Base-by-base conservation (phyloP, 306 rosid genomes). In the Cucurbita maxima region DNA sequence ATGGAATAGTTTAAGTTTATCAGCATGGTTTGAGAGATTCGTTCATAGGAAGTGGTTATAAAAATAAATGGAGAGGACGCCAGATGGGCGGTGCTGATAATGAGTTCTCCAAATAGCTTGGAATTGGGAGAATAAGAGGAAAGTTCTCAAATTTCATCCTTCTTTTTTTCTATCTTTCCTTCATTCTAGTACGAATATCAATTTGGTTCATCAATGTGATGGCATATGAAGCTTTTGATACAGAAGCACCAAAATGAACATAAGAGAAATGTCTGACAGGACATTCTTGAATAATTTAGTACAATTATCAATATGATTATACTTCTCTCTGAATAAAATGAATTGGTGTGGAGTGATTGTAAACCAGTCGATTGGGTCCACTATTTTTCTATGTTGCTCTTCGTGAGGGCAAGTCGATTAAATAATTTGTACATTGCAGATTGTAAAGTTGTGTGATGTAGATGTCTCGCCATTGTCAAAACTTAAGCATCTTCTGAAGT, bases 401-500 rank as follows among this genome's bases (percentile, higher is more conserved):
- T 51, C 51, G 47, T 30, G 74, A 50, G 45, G 58, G 74, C 74
- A 51, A 15, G 40, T 30, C 74, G 3, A 70, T 70, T 30, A 51
- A 70, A 70, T 70, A 14, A 50, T 70, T 70, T 70, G 74, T 16
- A 30, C 57, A 25, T 70, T 70, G 74, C 59, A 70, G 59, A 51
- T 70, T 48, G 74, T 50, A 8, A 59, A 70, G 43, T 70, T 48
- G 74, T 68, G 48, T 70, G 59, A 70, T 15, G 30, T 50, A 30
- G 59, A 70, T 70, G 44, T 16, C 59, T 51, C 59, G 5, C 16
- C 74, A 48, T 30, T 70, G 74, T 12, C 45, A 51, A 9, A 14
- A 69, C 74, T 70, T 52, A 9, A 70, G 25, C 45, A 70, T 51
- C 74, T 70, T 50, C 16, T 34, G 51, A 70, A 70, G 74, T 76